Evolutionary conservation across 192 early-diverging fungal species (phyloP), one percentile per base, ranked within the genome.

Genomic region (Anaeromyces robustus): DNA sequence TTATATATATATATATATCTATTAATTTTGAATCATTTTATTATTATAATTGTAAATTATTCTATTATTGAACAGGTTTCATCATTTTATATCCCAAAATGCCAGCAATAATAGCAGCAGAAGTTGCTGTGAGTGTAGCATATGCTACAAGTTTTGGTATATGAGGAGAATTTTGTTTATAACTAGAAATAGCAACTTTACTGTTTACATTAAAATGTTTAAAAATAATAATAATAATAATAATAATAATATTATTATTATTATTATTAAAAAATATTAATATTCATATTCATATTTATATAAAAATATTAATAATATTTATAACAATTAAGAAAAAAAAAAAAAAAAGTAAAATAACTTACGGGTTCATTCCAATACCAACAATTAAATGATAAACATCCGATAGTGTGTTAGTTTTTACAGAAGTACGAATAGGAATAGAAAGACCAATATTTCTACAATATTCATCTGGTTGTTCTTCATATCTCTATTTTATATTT

Each of bases 361-460:
- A 85, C 87, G 95, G 95, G 81, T 94, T 92, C 89, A 97, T 95
- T 29, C 92, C 92, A 1, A 95, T 90, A 0, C 92, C 91, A 0
- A 95, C 94, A 81, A 98, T 86, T 28, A 95, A 88, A 83, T 95
- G 91, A 83, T 93, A 98, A 43, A 99, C 85, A 81, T 95, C 95
- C 12, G 96, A 95, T 84, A 92, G 92, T 83, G 95, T 90, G 17
- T 88, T 85, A 28, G 94, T 89, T 82, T 94, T 94, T 9, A 97
- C 92, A 12, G 95, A 96, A n/a, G 98, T 92, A 83, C 93, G 93
- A 6, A 98, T 87, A 26, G 98, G 98, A n/a, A 94, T 92, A 7
- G 90, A 89, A 12, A 99, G 87, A 11, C 93, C 92, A 7, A 98
- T 86, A 43, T 90, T 88, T n/a, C 96, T 89, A 82, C 98, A 99